A percentile compares a stretch with the other conserved stretches of the same genome.
These are phyloP conservation scores for Schizonepeta tenuifolia DNA, from an alignment of 257 asterid genomes.

Conservation along the genomic window DNA sequence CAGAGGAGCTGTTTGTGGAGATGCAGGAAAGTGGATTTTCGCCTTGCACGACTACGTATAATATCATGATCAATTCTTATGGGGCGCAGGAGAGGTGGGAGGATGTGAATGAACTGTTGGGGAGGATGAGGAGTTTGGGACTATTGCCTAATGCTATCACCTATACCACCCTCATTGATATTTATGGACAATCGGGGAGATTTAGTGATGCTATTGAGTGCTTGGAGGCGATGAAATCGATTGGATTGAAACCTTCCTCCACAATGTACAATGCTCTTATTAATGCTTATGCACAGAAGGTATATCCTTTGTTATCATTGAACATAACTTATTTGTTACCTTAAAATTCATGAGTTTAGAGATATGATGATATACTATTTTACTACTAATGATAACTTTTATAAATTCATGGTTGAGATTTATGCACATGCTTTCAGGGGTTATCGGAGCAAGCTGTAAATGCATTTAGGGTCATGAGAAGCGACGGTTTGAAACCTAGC, in stretches of 20 bases:
- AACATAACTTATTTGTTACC: background rate
- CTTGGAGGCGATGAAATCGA: conserved; percentile 89
- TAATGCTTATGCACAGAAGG: conserved; percentile 96
- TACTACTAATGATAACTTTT: background rate
- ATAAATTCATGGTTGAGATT: background rate
- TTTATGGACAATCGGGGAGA: conserved; percentile 86
- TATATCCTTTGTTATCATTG: conserved; percentile 32
- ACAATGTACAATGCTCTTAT: conserved; percentile 96
- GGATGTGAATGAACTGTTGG: conserved; percentile 67
- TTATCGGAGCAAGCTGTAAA: conserved; percentile 91
- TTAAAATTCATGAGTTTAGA: background rate
- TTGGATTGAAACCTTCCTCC: conserved; percentile 84
- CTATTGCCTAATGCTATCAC: conserved; percentile 86
- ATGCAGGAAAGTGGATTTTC: conserved; percentile 71
- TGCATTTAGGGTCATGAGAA: conserved; percentile 88
- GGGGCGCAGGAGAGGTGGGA: conserved; percentile 94
- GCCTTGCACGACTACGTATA: conserved; percentile 88
- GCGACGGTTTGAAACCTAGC: conserved; percentile 90
- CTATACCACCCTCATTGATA: conserved; percentile 86
- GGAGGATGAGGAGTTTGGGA: conserved; percentile 80
- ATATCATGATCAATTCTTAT: conserved; percentile 81
- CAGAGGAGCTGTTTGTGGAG: conserved; percentile 70
- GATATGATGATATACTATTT: background rate
- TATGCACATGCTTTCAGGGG: conserved; percentile 56
- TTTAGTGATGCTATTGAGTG: conserved; percentile 91